Base-by-base conservation (phyloP, 768 basidiomycete species). In the Cystofilobasidium macerans region DNA sequence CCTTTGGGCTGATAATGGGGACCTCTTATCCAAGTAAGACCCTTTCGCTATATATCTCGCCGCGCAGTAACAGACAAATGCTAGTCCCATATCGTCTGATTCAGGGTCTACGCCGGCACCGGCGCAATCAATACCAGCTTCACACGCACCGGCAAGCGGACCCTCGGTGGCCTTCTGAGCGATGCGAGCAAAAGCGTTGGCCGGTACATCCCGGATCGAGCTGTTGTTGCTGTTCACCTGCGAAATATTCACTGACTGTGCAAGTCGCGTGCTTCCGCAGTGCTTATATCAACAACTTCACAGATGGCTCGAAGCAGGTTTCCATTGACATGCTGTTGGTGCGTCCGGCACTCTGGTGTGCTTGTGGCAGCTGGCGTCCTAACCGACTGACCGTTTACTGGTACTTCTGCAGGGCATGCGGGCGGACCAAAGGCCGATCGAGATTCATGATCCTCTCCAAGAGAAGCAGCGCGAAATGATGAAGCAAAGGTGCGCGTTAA, bases 271-370 rank as follows among this genome's bases (percentile, higher is more conserved):
- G 3, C 8, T 42, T 18, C 3, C 4, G 0, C 62, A 84, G 94
- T 67, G 93, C 93, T 42, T 99, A 97, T 72, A 94, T 97, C 72
- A 95, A 93, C 72, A 97, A 97, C 74, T 95, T 99, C 74, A 88
- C 93, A 72, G 95, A 99, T 74, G 88, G 89, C 74, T 84, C 82
- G 42, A 99, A 99, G 74, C 95, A 99, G 72, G 75, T 82, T 3
- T 91, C 93, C 0, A 98, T 98, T 68, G 95, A 99, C 73, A 87
- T 91, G 82, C 88, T 98, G 72, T 79, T 99, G 71, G 94, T 93
- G 62, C 51, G 84, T 76, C 64, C n/a, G n/a, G n/a, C n/a, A n/a
- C n/a, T n/a, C n/a, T n/a, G n/a, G n/a, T n/a, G n/a, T n/a, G n/a
- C n/a, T n/a, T n/a, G n/a, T n/a, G n/a, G n/a, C n/a, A n/a, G n/a